These are phyloP conservation scores for Cladorrhinum sp. DNA, from an alignment of 2,329 filamentous ascomycete genomes.

Conservation along the genomic window DNA sequence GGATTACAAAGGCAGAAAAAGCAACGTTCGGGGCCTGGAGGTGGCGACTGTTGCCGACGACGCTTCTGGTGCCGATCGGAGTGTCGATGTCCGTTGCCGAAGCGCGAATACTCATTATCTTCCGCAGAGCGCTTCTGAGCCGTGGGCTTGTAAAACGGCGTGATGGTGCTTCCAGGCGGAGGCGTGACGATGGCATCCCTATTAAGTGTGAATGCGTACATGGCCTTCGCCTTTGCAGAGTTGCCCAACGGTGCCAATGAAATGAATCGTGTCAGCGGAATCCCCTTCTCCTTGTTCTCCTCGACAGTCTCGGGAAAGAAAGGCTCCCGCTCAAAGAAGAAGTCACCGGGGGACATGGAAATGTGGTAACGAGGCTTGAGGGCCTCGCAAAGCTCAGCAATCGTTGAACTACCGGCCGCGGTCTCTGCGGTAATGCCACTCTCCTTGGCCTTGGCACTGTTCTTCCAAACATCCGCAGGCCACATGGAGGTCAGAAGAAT, in stretches of 20 bases:
- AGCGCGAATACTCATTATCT: slow-evolving; percentile 52
- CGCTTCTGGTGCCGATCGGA: slow-evolving; percentile 40
- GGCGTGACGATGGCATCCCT: slow-evolving; percentile 58
- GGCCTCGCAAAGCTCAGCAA: slow-evolving; percentile 73
- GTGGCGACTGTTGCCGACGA: slow-evolving; percentile 46
- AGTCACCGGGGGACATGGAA: slow-evolving; percentile 59
- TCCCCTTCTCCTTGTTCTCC: slow-evolving; percentile 44
- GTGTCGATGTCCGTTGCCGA: slow-evolving; percentile 45
- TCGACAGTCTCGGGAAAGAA: slow-evolving; percentile 67
- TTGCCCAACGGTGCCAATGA: slow-evolving; percentile 81
- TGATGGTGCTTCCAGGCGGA: slow-evolving; percentile 69
- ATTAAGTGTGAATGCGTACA: slow-evolving; percentile 76
- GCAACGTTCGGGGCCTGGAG: slow-evolving; percentile 72
- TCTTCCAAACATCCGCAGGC: slow-evolving; percentile 68
- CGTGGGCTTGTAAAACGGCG: slow-evolving; percentile 58
- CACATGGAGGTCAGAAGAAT: slow-evolving; percentile 85
- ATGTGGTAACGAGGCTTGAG: slow-evolving; percentile 94
- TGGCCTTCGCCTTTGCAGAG: slow-evolving; percentile 69
- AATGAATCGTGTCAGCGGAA: slow-evolving; percentile 78
- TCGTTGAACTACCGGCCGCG: slow-evolving; percentile 57
- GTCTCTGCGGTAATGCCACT: slow-evolving; percentile 52
- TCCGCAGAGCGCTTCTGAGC: slow-evolving; percentile 57
- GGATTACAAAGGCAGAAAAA: slow-evolving; percentile 95
- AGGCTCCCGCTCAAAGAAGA: slow-evolving; percentile 87
- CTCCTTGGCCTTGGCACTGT: slow-evolving; percentile 60